Evolutionary conservation across 1,284 basidiomycete species (phyloP), one percentile per base, ranked within the genome.

Genomic region (Paramarasmius palmivorus): DNA sequence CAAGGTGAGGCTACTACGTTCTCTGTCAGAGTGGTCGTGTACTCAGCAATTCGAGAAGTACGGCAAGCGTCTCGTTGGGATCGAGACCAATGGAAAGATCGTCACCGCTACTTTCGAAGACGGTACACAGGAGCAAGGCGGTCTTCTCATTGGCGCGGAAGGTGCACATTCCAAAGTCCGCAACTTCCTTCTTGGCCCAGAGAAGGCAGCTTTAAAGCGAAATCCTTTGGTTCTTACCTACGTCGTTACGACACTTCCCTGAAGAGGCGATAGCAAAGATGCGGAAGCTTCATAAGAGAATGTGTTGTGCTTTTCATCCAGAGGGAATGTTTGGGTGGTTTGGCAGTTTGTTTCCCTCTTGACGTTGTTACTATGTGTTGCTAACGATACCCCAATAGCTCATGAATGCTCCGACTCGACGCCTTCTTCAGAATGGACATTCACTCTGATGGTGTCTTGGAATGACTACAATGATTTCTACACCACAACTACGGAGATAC

Each of bases 101-200:
- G 51, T 53, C 3, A 40, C 45, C 2, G 51, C 51, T 2, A 46
- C 26, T 6, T 53, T 53, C 44, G 35, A 35, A 12, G 42, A 53
- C 38, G 51, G 51, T 26, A 36, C 36, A 5, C 2, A 17, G 15
- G 51, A 45, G 15, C 15, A 26, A 25, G 51, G 51, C 9, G 26
- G n/a, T 12, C 25, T 47, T 15, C n/a, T 53, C 19, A 39, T 53
- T 12, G 51, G 51, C 22, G 29, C 29, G 9, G 51, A 53, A n/a
- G 51, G 51, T 39, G 41, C 51, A 10, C 32, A 53, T 15, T 53
- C 51, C 35, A 47, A 47, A 40, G 26, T 47, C 25, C 38, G 51
- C 23, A 23, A 53, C 9, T 47, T 37, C 35, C 35, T 53, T 23
- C 23, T 53, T 4, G 51, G 51, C 8, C 22, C 42, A 37, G 51